A percentile compares a stretch with the other conserved stretches of the same genome.
Evolutionary conservation across 2,329 filamentous ascomycete genomes (phyloP).

Genomic region (Cladobotryum protrusum): DNA sequence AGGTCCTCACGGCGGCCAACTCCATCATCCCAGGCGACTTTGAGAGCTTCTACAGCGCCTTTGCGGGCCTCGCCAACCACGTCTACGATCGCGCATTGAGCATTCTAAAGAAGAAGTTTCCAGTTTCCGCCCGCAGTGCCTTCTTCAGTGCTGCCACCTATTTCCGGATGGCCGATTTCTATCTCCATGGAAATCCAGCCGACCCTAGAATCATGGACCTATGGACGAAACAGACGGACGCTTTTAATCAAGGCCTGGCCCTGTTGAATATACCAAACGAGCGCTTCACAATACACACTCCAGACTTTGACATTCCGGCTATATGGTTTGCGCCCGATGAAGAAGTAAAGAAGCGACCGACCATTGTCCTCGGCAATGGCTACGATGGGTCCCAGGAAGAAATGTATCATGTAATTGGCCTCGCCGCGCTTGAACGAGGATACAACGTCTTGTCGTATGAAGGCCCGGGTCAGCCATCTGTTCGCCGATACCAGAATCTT

Average conservation of each 20-base stretch:
- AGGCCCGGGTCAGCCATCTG: slow-evolving; percentile 38
- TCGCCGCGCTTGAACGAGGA: slow-evolving; percentile 29
- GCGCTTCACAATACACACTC: slow-evolving; percentile 25
- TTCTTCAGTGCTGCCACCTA: slow-evolving; percentile 36
- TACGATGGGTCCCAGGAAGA: slow-evolving; percentile 38
- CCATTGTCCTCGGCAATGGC: slow-evolving; percentile 34
- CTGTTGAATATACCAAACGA: slow-evolving; percentile 27
- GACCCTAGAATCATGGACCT: slow-evolving; percentile 33
- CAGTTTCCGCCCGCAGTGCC: slow-evolving; percentile 19
- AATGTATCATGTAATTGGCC: slow-evolving; percentile 31
- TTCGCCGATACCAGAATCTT: slow-evolving; percentile 33
- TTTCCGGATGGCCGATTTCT: slow-evolving; percentile 37
- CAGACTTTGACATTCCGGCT: slow-evolving; percentile 26
- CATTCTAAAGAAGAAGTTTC: slow-evolving; percentile 13
- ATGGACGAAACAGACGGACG: slow-evolving; percentile 29
- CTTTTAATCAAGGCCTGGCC: slow-evolving; percentile 33
- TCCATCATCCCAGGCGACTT: slow-evolving; percentile 18
- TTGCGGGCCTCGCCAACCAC: slow-evolving; percentile 16
- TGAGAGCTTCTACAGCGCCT: slow-evolving; percentile 19
- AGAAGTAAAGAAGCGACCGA: slow-evolving; percentile 22
- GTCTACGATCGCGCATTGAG: slow-evolving; percentile 13
- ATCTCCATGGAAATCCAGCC: slow-evolving; percentile 31
- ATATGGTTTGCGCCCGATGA: slow-evolving; percentile 24
- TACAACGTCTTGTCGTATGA: slow-evolving; percentile 39
- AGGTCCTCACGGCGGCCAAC: slow-evolving; percentile 24